A percentile compares a stretch with the other conserved stretches of the same genome.
These are phyloP conservation scores for Evansstolkia leycettana DNA, from an alignment of 495 filamentous ascomycete genomes.

Conservation along the genomic window DNA sequence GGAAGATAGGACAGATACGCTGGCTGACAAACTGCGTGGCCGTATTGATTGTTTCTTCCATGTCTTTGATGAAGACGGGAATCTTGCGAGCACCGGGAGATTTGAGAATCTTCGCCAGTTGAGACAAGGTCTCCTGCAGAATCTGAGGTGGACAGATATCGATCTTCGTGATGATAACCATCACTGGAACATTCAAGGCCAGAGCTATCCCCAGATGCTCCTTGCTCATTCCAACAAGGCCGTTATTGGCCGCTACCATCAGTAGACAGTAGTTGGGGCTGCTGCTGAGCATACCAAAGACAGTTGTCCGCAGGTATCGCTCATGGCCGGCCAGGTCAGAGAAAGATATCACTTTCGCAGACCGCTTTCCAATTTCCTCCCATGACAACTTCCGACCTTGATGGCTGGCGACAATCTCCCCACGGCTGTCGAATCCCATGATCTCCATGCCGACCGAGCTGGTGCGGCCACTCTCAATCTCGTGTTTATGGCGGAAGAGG, in stretches of 20 bases:
- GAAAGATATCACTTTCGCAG: conserved; percentile 92
- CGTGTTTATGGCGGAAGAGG: conserved; percentile 95
- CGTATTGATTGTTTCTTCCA: conserved; percentile 85
- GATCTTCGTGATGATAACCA: conserved; percentile 98
- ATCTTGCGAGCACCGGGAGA: conserved; percentile 90
- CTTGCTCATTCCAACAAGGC: conserved; percentile 93
- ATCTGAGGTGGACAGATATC: conserved; percentile 98
- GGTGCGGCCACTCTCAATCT: conserved; percentile 88
- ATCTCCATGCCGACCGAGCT: conserved; percentile 98
- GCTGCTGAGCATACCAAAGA: conserved; percentile 88
- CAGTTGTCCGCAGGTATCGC: conserved; percentile 87
- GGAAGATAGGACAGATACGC: conserved; percentile 93
- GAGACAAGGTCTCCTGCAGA: conserved; percentile 83
- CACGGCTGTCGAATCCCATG: conserved; percentile 88
- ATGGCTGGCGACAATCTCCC: conserved; percentile 71
- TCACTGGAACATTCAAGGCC: conserved; percentile 90
- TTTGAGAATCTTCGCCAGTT: conserved; percentile 84
- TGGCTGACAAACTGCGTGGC: conserved; percentile 93
- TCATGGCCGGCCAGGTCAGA: conserved; percentile 95
- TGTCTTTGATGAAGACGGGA: conserved; percentile 90
- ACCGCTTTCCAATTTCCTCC: conserved; percentile 95
- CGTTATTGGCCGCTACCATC: conserved; percentile 98
- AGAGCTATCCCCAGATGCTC: conserved; percentile 94
- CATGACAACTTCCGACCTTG: conserved; percentile 84
- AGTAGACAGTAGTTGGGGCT: conserved; percentile 95